phyloP scores from a whole-genome alignment of 2,329 filamentous ascomycete species.

The Dichotomopilus funicola region DNA sequence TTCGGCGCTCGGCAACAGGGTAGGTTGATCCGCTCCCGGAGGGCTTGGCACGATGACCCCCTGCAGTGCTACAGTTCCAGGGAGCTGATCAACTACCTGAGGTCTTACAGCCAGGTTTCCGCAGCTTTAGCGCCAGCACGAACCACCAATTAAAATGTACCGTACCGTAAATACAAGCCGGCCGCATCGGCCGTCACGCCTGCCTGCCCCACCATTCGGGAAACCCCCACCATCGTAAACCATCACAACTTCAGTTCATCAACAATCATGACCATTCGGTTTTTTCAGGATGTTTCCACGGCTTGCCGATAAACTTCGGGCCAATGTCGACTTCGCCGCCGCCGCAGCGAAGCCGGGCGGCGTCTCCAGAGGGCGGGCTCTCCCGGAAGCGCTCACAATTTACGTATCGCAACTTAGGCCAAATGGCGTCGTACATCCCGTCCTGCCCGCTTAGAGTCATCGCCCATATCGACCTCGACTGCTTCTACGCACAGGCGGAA shows the following conservation, averaged over 20 bases:
- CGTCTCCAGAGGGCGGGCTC: slow-evolving; percentile 30
- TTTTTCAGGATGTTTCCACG: slow-evolving; percentile 5
- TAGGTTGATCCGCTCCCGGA: too few relatives aligned
- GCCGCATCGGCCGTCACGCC: too few relatives aligned
- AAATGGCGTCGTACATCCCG: slow-evolving; percentile 64
- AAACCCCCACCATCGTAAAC: not conserved
- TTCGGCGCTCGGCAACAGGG: too few relatives aligned
- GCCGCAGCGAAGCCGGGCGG: slow-evolving; percentile 26
- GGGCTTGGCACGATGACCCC: too few relatives aligned
- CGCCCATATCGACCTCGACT: slow-evolving; percentile 90
- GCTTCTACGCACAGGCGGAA: slow-evolving; percentile 96
- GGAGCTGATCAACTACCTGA: too few relatives aligned
- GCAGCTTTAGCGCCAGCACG: too few relatives aligned
- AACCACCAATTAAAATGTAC: too few relatives aligned
- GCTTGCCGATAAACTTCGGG: not conserved
- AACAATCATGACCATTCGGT: not conserved
- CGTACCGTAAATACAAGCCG: too few relatives aligned
- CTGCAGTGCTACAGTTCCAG: too few relatives aligned
- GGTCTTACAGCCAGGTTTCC: too few relatives aligned
- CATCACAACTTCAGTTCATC: not conserved
- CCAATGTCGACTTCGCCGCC: slow-evolving; percentile 27
- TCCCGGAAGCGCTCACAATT: slow-evolving; percentile 57
- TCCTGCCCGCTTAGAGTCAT: slow-evolving; percentile 78
- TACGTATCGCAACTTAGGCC: slow-evolving; percentile 74
- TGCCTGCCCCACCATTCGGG: not conserved